Evolutionary conservation across 2,329 filamentous ascomycete species (phyloP).

Genomic region (Leptographium wingfieldii): DNA sequence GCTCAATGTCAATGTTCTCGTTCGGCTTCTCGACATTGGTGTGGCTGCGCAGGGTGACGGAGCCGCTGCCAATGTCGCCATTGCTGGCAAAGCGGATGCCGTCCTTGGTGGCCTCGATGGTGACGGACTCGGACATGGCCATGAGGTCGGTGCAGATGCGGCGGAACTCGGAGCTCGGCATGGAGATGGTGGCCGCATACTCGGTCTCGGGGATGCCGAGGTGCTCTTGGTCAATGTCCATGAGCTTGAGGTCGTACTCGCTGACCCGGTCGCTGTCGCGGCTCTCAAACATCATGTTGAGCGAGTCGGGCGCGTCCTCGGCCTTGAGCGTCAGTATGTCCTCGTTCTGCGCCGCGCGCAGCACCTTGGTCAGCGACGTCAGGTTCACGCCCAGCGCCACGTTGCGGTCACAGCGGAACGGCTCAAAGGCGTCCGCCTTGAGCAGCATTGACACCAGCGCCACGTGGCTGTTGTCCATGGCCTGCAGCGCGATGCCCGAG

Average conservation of each 20-base stretch:
- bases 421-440: conserved; percentile 85
- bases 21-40: conserved; percentile 81
- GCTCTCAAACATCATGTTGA: conserved; percentile 94
- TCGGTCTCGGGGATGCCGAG: conserved; percentile 98
- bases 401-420: conserved; percentile 97
- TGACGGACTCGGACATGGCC: conserved; percentile 88
- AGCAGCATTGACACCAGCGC: conserved; percentile 98
- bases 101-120: conserved; percentile 93
- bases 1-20: conserved; percentile 74
- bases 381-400: conserved; percentile 97
- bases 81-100: conserved; percentile 89
- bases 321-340: conserved; percentile 95
- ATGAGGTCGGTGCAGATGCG: conserved; percentile 88
- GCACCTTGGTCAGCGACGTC: conserved; percentile 89
- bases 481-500: conserved; percentile 92
- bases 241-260: conserved; percentile 99
- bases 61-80: conserved; percentile 92
- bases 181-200: conserved; percentile 78
- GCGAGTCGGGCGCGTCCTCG: conserved; percentile 87
- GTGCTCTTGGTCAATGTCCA: conserved; percentile 99
- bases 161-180: conserved; percentile 85
- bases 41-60: conserved; percentile 82
- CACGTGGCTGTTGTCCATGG: conserved; percentile 99
- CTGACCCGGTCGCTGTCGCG: conserved; percentile 76
- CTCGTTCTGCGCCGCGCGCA: conserved; percentile 86